Evolutionary conservation across 495 filamentous ascomycete species (phyloP), one percentile per base, ranked within the genome.

Genomic region (Penicillium daleae): DNA sequence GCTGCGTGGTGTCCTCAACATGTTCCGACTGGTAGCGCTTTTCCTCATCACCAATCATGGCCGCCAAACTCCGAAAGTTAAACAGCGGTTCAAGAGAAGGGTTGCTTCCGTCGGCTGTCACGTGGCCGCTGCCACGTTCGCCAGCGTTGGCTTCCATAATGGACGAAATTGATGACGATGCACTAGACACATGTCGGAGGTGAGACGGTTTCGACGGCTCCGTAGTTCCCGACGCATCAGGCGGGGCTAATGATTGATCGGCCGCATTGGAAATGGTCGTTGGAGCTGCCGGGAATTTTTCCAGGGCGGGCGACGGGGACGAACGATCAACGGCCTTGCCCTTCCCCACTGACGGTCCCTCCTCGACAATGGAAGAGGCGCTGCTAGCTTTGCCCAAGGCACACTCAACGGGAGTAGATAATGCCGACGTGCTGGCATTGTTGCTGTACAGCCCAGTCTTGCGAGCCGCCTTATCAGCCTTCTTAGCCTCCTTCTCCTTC

Each of bases 11-110:
- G 49, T 78, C 66, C 61, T 82, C 79, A 44, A 77, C 71, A 67
- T 85, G 75, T 57, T 85, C 82, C 31, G 79, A 72, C 57, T 74
- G 75, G 5, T 72, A 69, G 24, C 68, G 67, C 56, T 80, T 81
- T n/a, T 88, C 85, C 56, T 90, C 87, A 33, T 86, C 79, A 4
- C 88, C 91, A 57, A 97, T 92, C 68, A 97, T 89, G 61, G 89
- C 91, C 4, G 91, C 91, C 27, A 97, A 79, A 65, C 92, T 97
- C 57, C 90, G 81, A 67, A 97, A 97, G 73, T 96, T 97, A 78
- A 96, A 93, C 86, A 96, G 86, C 2, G 91, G 86, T 66, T 97
- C 93, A 0, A 79, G 74, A 50, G 85, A 83, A 2, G 83, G 76
- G 62, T 80, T 85, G 26, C 79, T 83, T 8, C 82, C 84, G 56